Base-by-base conservation (phyloP, 495 filamentous ascomycete species). In the Geoglossum glabrum region DNA sequence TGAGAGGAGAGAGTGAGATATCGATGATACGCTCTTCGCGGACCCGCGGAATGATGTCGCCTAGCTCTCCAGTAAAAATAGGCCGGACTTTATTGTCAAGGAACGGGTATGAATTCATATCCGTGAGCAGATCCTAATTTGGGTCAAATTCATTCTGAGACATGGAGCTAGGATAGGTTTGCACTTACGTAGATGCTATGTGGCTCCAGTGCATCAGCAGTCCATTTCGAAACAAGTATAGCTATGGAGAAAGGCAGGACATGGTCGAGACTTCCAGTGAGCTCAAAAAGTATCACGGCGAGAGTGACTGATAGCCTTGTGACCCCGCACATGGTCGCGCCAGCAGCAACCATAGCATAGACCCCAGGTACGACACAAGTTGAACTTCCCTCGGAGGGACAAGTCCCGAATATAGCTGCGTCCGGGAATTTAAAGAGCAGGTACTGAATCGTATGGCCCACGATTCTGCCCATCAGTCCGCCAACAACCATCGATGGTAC, bases 401-500 rank as follows among this genome's bases (percentile, higher is more conserved):
- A 97, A 1, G 73, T 74, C 23, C 79, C 77, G 69, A 90, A 95
- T 13, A 95, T 69, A 28, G 77, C 70, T 58, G 79, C 83, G 56
- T 79, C 70, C 0, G 89, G 85, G 64, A 84, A 85, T 49, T 77
- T 77, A 54, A 87, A 72, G 13, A 85, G 86, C 47, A 85, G 67
- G 69, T 87, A 92, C 66, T 98, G 92, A 0, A 94, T 83, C 10
- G 80, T 62, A 65, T 96, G 89, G 0, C 92, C 92, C 54, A 95
- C 80, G 17, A 88, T 79, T 2, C 92, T 84, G 33, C 92, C 92
- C 74, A 94, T 82, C 43, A 98, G 73, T 65, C 92, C 92, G 58
- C 92, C 92, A 50, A 95, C 87, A 33, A 98, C 92, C 92, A 98
- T 98, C 62, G 87, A 93, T 3, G 92, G 92, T 0, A 98, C 90